Evolutionary conservation across 441 rosid genomes (phyloP), one percentile per base, ranked within the genome.

Genomic region (Cnidoscolus chayamansa): DNA sequence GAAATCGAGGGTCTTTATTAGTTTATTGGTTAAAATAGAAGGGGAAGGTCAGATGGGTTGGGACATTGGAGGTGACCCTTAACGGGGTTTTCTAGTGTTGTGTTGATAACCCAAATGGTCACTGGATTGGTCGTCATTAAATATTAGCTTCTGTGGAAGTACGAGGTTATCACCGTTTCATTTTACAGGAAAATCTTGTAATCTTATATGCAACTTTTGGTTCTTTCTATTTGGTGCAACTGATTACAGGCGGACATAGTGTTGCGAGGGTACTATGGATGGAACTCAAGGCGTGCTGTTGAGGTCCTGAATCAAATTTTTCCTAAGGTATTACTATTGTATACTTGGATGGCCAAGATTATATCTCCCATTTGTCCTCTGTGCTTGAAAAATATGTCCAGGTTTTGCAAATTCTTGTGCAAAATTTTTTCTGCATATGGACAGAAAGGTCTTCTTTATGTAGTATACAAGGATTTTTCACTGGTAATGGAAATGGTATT

Each of bases 211-310:
- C 4, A 17, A 4, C 15, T 31, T 35, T 40, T 12, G 7, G 16
- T 1, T 35, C 30, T 32, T 30, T 54, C 63, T 25, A 40, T 40
- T 49, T 25, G n/a, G 51, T 32, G 35, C 57, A 35, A 37, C 51
- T 48, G 30, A 9, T 60, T 72, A 53, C 77, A 93, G 99, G 99
- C 98, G 25, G 98, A 95, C 81, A 75, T 95, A 48, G 6, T 91
- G 57, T 71, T 95, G 76, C 80, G 97, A 74, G 99, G 99, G 11
- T 95, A 93, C 69, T 82, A 79, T 31, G 98, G 97, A 32, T 91
- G 99, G 98, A 95, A 95, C 80, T 93, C 98, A 0, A 74, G 87
- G 67, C 91, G 92, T 20, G 99, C 98, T 20, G 25, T 93, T 20
- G 72, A 90, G 73, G 90, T 89, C 70, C 84, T 95, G 1, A 89